Conservation (phyloP, 768 basidiomycete species). For the Pleurotus djamor region DNA sequence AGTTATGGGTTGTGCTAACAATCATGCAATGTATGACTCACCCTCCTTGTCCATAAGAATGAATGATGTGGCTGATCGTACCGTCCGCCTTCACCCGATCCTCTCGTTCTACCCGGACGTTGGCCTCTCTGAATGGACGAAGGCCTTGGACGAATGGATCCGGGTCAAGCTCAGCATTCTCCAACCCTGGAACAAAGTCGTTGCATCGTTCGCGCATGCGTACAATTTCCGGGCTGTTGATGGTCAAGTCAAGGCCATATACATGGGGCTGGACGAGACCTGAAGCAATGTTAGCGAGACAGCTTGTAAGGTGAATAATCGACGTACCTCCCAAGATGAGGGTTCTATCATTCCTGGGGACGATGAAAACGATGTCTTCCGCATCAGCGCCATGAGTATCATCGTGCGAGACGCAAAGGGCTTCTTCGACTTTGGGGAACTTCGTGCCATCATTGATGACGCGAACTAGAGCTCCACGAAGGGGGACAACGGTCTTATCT, state of each 20-base stretch:
- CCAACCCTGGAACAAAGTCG: slow-evolving; percentile 21
- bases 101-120: slow-evolving; percentile 26
- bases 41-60: slow-evolving; percentile 24
- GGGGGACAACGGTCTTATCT: slow-evolving; percentile 30
- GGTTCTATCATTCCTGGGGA: slow-evolving; percentile 29
- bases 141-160: slow-evolving; percentile 23
- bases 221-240: slow-evolving; percentile 23
- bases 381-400: slow-evolving; percentile 22
- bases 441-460: slow-evolving; percentile 33
- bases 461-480: slow-evolving; percentile 32
- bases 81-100: slow-evolving; percentile 7
- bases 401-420: slow-evolving; percentile 28
- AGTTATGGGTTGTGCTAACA: not conserved
- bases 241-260: slow-evolving; percentile 19
- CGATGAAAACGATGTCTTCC: slow-evolving; percentile 31
- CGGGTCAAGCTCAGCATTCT: slow-evolving; percentile 21
- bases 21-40: not conserved
- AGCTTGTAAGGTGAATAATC: not conserved
- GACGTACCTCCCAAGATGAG: slow-evolving; percentile 27
- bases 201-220: slow-evolving; percentile 26
- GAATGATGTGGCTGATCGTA: slow-evolving; percentile 17
- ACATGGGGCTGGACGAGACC: slow-evolving; percentile 23
- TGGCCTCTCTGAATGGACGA: slow-evolving; percentile 21
- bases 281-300: not conserved
- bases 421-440: slow-evolving; percentile 30